These are phyloP conservation scores for Yarrowia deformans DNA, from an alignment of 805 yeast genomes.

Conservation along the genomic window DNA sequence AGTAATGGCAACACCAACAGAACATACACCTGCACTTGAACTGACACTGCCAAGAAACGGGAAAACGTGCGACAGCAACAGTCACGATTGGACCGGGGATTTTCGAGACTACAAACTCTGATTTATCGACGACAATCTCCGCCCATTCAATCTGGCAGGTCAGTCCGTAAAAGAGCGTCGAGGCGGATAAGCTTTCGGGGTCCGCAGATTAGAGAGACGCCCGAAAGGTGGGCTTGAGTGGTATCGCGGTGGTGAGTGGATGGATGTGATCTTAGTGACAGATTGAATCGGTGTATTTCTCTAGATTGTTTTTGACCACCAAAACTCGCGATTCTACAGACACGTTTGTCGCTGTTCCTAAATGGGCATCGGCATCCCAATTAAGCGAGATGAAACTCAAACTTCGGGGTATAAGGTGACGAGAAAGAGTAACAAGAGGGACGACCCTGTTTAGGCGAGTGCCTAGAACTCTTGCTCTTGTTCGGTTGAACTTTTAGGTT, in stretches of 20 bases:
- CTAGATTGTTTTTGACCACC: too few relatives aligned
- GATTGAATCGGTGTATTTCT: too few relatives aligned
- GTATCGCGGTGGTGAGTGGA: too few relatives aligned
- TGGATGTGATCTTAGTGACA: too few relatives aligned
- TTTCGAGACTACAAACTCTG: background rate
- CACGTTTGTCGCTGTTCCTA: too few relatives aligned
- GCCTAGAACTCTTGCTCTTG: too few relatives aligned
- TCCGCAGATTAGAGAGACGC: background rate
- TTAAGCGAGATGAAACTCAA: slow-evolving; percentile 4
- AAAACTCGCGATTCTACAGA: too few relatives aligned
- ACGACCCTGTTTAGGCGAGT: too few relatives aligned
- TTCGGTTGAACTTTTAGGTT: too few relatives aligned
- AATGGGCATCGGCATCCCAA: too few relatives aligned
- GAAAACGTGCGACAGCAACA: background rate
- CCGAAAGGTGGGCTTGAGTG: background rate
- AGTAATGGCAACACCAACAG: too few relatives aligned
- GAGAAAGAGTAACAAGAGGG: too few relatives aligned
- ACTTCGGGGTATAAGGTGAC: background rate
- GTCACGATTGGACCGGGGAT: background rate
- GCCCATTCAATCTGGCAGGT: slow-evolving; percentile 7
- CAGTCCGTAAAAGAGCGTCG: slow-evolving; percentile 1
- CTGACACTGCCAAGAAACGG: slow-evolving; percentile 6
- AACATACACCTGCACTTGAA: background rate
- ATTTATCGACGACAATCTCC: slow-evolving; percentile 4
- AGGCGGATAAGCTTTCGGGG: background rate